A percentile compares a stretch with the other conserved stretches of the same genome.
Conservation (phyloP, 2,329 filamentous ascomycete species). For the Fusarium oligoseptatum region DNA sequence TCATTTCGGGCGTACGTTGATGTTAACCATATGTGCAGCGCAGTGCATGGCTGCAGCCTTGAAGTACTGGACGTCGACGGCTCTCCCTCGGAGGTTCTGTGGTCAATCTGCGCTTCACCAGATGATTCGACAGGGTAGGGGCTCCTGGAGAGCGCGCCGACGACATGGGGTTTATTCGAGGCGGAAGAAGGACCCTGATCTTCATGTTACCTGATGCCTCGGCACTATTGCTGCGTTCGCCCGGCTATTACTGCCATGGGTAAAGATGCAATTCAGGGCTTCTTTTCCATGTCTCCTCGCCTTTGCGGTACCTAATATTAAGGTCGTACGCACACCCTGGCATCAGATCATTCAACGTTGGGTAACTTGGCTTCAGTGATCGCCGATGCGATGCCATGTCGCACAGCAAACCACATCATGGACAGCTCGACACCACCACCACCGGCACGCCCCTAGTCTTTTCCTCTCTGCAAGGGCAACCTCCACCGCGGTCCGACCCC, state of each 20-base stretch:
- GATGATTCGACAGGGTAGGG: constrained; percentile 21
- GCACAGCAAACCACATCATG: constrained; percentile 5
- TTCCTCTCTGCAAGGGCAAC: constrained; percentile 38
- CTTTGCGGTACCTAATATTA: constrained; percentile 27
- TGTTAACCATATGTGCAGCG: background rate
- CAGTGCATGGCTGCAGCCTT: background rate
- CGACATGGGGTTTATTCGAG: constrained; percentile 21
- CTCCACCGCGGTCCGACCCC: constrained; percentile 41
- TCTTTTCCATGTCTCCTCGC: background rate
- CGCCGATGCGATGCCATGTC: constrained; percentile 12
- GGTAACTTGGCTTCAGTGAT: constrained; percentile 31
- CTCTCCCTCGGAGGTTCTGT: constrained; percentile 35
- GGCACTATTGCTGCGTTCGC: constrained; percentile 4
- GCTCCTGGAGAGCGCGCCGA: constrained; percentile 9
- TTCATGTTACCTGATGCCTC: constrained; percentile 9
- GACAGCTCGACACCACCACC: constrained; percentile 31
- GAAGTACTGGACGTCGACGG: constrained; percentile 20
- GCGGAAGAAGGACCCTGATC: constrained; percentile 30
- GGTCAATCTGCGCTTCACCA: constrained; percentile 18
- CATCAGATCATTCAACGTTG: constrained; percentile 38
- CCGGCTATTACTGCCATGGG: background rate
- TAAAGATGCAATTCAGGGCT: background rate
- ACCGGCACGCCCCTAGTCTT: constrained; percentile 31
- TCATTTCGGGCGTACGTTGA: constrained; percentile 6
- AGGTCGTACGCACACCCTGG: constrained; percentile 31